Evolutionary conservation across 164 flowering plant genomes (phyloP), one percentile per base, ranked within the genome.

Genomic region (Nymphaea thermarum): DNA sequence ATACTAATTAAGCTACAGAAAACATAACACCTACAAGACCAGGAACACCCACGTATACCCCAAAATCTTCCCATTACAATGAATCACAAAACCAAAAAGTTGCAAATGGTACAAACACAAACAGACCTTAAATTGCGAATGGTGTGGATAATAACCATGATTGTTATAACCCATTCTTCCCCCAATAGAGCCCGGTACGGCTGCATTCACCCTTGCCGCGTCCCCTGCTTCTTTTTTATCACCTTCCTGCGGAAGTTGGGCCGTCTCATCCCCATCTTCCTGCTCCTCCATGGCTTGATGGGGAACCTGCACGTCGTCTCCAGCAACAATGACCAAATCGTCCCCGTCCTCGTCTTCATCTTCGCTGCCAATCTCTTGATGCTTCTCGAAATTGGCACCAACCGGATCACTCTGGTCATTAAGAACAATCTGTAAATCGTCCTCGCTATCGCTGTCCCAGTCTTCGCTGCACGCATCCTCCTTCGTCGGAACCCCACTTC

Each of bases 91-190:
- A 51, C 57, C 57, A 15, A 51, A 51, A 51, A 67, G 53, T 70
- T 71, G 42, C 60, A 57, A 71, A 15, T 8, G 14, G 57, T 51
- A 51, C 57, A 51, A 51, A 51, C 57, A 15, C 14, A 65, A 73
- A 86, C 95, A 82, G 82, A 92, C 99, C 99, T 95, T 95, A 79
- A 86, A 92, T 89, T 92, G 99, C 53, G 97, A 92, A 86, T 88
- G 97, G 79, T 84, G 90, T 2, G 94, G 84, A 71, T 85, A 89
- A 81, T 84, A 89, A 42, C 76, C 87, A 73, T 85, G 94, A 78
- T 67, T 78, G 85, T 75, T 80, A 80, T 82, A 92, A 44, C 86
- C 90, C 71, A 79, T 70, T 76, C 89, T 95, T 3, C 90, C 84
- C 36, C 78, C 81, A 43, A 69, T 78, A 2, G 65, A 75, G 59